Base-by-base conservation (phyloP, 768 basidiomycete genomes). In the Candolleomyces eurysporus region DNA sequence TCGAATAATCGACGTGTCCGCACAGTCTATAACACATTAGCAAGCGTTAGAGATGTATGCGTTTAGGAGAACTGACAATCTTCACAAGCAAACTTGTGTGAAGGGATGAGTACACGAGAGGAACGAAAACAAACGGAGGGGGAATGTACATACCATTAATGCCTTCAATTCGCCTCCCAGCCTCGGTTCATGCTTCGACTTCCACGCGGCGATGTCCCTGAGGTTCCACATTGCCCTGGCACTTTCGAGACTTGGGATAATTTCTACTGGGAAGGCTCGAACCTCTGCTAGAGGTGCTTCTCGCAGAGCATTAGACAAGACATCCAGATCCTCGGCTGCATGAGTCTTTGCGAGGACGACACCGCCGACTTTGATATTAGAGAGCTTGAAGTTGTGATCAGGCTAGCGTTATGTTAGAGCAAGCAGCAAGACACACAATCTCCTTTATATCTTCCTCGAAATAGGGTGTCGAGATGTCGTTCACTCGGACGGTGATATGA, bases 291-390 rank as follows among this genome's bases (percentile, higher is more conserved):
- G 65, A 63, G 67, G 73, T 21, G 72, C 65, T n/a, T 71, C 61
- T 50, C 72, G 75, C 32, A 88, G 74, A 50, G 74, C 75, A 53
- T 74, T 76, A 13, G 86, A 88, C 46, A 92, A 84, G 48, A 76
- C 71, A 64, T 87, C 76, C 49, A 97, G 73, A 67, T 94, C 90
- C 43, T 80, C 74, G 2, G 80, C 78, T 0, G 87, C 86, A 63
- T 94, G 85, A 17, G 95, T 83, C 73, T 97, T 97, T 3, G 94
- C 94, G 19, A 97, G 79, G 19, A 95, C 82, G n/a, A 96, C 76
- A 4, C 87, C 88, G 30, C 81, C 75, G 36, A 94, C 80, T 49
- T 76, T 66, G 10, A 72, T 60, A 43, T 71, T 70, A 26, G 69
- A 73, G 22, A 74, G 67, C 77, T 79, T 64, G 16, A 39, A 43